Base-by-base conservation (phyloP, 129 eudicot species). In the Saussurea involucrata region DNA sequence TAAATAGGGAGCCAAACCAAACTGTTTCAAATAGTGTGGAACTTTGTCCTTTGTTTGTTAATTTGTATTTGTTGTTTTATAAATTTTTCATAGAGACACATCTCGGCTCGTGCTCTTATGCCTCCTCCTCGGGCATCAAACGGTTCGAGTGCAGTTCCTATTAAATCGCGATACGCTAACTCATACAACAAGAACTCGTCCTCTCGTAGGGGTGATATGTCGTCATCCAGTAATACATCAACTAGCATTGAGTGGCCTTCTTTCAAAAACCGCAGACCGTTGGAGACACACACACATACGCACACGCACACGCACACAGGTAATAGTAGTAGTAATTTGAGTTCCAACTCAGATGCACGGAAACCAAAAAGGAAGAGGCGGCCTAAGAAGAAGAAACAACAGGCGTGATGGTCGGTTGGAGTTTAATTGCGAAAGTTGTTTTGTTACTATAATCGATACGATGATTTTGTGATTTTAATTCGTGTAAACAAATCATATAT, bases 331-430 rank as follows among this genome's bases (percentile, higher is more conserved):
- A 85, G 94, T 75, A 94, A 89, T 69, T 34, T 89, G 69, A 94
- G 97, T 79, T 91, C 97, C 68, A 91, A 88, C 80, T 90, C 98
- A 4, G 98, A 91, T 71, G 96, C 93, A 0, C 86, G 87, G 12
- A 93, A 93, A 79, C 97, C 96, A 6, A 73, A 82, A 75, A 88
- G 98, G 73, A 93, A 91, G 90, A 89, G 98, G 86, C 90, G 97
- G 63, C 97, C 96, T 4, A 93, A 93, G 90, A 93, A 93, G 95
- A 93, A 93, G 78, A 93, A 88, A 64, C 88, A 87, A 68, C 78
- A 90, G 86, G 91, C 18, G 2, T 82, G 58, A 66, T 71, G 63
- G 29, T 20, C 5, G 29, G 29, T 20, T 3, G 29, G 29, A 5
- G 63, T 76, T 22, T 20, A 22, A 9, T 27, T 11, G 34, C 15